phyloP scores from a whole-genome alignment of 257 asterid species.

The Solanum pimpinellifolium region DNA sequence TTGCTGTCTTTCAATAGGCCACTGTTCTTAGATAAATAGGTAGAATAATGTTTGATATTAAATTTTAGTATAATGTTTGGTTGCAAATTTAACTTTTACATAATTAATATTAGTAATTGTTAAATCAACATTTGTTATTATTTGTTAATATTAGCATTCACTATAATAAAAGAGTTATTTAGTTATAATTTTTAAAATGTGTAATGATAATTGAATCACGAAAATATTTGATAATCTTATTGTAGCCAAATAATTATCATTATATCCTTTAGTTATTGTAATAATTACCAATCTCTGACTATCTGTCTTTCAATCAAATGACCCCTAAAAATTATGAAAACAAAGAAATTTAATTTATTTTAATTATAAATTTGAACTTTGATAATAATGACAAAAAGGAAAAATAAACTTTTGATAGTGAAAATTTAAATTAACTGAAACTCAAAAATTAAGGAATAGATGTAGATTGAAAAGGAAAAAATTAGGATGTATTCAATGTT shows the following conservation, averaged over 20 bases:
- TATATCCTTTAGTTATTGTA: neutral
- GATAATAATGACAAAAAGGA: neutral
- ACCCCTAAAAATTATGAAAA: neutral
- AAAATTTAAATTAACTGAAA: neutral
- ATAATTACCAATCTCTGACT: neutral
- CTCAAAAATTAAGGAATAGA: fast-evolving
- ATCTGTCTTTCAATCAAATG: neutral
- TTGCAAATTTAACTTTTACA: neutral
- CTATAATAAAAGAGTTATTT: neutral
- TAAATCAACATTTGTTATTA: neutral
- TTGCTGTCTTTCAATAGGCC: neutral
- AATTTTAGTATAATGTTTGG: neutral
- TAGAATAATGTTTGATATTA: neutral
- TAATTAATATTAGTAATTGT: neutral
- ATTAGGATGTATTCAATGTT: neutral
- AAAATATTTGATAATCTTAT: too few relatives aligned
- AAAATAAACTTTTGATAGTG: neutral
- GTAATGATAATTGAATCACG: neutral
- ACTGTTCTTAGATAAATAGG: neutral
- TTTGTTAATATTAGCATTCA: neutral
- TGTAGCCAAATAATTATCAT: neutral
- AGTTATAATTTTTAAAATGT: too few relatives aligned
- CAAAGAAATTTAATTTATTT: neutral
- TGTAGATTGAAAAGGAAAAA: neutral
- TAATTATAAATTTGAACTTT: neutral